Conservation (phyloP, 768 basidiomycete genomes). For the Phlebiopsis flavidoalba region DNA sequence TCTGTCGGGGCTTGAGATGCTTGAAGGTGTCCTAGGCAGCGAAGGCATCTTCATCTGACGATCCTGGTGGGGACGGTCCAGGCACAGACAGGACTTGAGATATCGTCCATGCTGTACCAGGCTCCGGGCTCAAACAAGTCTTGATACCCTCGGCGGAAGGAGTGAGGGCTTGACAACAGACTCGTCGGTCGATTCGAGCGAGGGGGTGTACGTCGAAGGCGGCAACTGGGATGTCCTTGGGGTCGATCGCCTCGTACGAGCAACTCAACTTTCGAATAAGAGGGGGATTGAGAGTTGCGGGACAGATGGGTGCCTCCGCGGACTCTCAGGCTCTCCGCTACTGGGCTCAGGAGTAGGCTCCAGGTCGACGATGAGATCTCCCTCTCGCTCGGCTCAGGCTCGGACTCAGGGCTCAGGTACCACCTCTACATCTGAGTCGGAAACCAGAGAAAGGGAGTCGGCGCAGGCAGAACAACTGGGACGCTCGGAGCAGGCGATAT, state of each 20-base stretch:
- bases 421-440: background rate
- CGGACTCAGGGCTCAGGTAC: constrained; percentile 1
- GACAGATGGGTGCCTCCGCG: constrained; percentile 21
- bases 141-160: constrained; percentile 23
- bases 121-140: constrained; percentile 22
- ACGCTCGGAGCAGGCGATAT: background rate
- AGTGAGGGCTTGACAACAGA: constrained; percentile 13
- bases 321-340: constrained; percentile 12
- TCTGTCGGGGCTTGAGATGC: constrained; percentile 39
- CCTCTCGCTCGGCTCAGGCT: constrained; percentile 10
- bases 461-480: background rate
- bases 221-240: constrained; percentile 41
- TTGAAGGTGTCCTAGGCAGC: constrained; percentile 22
- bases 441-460: background rate
- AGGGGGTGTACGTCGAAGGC: constrained; percentile 25
- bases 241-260: constrained; percentile 12
- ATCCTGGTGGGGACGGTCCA: constrained; percentile 26
- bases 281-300: constrained; percentile 28
- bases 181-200: constrained; percentile 11
- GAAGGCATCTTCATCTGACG: constrained; percentile 21
- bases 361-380: constrained; percentile 5
- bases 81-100: constrained; percentile 16
- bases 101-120: constrained; percentile 10
- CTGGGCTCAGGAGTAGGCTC: constrained; percentile 14
- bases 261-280: constrained; percentile 11